These are phyloP conservation scores for Centella asiatica DNA, from an alignment of 129 eudicot genomes.

Conservation along the genomic window DNA sequence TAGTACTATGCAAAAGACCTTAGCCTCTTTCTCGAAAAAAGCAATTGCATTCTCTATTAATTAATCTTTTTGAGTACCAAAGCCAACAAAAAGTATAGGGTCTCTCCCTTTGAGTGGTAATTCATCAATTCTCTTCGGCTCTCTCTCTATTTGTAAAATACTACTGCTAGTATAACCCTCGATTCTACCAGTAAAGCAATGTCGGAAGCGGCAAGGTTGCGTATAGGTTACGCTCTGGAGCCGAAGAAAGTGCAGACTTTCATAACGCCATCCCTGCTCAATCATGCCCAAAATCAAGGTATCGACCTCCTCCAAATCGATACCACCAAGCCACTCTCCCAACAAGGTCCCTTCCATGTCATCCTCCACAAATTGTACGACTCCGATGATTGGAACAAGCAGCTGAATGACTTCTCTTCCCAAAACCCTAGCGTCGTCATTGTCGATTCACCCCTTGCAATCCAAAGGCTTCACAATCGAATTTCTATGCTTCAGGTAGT, in stretches of 20 bases:
- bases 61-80: too few relatives aligned
- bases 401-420: constrained; percentile 19
- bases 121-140: too few relatives aligned
- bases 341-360: constrained; percentile 55
- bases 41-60: too few relatives aligned
- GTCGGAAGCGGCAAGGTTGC: constrained; percentile 14
- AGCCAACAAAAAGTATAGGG: too few relatives aligned
- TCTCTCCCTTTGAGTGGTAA: too few relatives aligned
- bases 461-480: constrained; percentile 60
- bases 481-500: constrained; percentile 64
- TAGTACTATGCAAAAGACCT: too few relatives aligned
- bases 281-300: constrained; percentile 25
- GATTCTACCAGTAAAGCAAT: neutral
- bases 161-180: too few relatives aligned
- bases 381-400: constrained; percentile 35
- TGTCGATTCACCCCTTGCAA: constrained; percentile 43
- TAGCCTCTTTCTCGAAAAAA: too few relatives aligned
- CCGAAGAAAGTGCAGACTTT: constrained; percentile 44
- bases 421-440: constrained; percentile 38
- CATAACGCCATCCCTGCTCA: constrained; percentile 40
- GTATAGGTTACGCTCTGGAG: constrained; percentile 54
- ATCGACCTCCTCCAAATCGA: constrained; percentile 47
- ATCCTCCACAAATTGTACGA: constrained; percentile 56
- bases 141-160: too few relatives aligned
- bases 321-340: constrained; percentile 27